phyloP scores from a whole-genome alignment of 1,284 basidiomycete genomes.

The Cutaneotrichosporon sp. region DNA sequence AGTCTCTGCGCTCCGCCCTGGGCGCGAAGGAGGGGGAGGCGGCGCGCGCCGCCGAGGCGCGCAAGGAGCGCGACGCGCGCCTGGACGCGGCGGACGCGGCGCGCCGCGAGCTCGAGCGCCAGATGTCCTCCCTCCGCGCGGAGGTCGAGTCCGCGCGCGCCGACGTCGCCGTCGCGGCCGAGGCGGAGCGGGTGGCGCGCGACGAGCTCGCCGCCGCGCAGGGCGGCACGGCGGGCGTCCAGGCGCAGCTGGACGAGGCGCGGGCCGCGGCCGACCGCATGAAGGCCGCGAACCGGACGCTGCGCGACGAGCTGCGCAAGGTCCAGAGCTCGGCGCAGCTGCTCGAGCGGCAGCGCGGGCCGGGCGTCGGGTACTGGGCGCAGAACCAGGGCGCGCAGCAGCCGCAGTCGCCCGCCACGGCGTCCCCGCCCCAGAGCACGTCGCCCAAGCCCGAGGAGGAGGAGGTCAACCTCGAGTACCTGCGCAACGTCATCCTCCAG shows the following conservation, averaged over 20 bases:
- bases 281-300: slow-evolving; percentile 67
- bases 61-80: slow-evolving; percentile 63
- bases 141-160: slow-evolving; percentile 60
- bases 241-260: slow-evolving; percentile 52
- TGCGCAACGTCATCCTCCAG: slow-evolving; percentile 89
- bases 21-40: slow-evolving; percentile 59
- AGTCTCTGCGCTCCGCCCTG: slow-evolving; percentile 65
- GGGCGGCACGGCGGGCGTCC: slow-evolving; percentile 43
- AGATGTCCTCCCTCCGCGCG: slow-evolving; percentile 50
- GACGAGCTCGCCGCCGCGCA: slow-evolving; percentile 51
- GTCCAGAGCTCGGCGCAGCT: slow-evolving; percentile 85
- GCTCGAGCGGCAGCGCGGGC: slow-evolving; percentile 83
- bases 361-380: slow-evolving; percentile 91
- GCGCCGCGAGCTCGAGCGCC: slow-evolving; percentile 60
- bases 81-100: slow-evolving; percentile 61
- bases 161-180: slow-evolving; percentile 47
- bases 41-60: slow-evolving; percentile 59
- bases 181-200: slow-evolving; percentile 53
- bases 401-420: neutral
- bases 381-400: slow-evolving; percentile 8
- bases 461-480: slow-evolving; percentile 91
- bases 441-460: slow-evolving; percentile 57
- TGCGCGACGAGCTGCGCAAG: slow-evolving; percentile 88
- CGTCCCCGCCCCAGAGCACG: neutral
- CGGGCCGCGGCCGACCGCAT: slow-evolving; percentile 38